Base-by-base conservation (phyloP, 2,329 filamentous ascomycete genomes). In the Botrytis cinerea region DNA sequence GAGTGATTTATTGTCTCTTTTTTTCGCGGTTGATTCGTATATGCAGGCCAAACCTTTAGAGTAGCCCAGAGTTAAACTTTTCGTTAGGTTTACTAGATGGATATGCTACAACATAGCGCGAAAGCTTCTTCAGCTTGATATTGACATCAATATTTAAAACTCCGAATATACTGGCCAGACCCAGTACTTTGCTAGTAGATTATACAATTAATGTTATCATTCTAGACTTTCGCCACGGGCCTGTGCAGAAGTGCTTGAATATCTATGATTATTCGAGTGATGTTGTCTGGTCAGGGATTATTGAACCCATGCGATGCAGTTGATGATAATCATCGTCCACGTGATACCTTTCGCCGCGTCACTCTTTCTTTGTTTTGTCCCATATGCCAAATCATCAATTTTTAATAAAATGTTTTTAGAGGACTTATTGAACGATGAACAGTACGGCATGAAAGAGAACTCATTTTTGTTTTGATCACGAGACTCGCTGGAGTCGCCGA, bases 371-470 rank as follows among this genome's bases (percentile, higher is more conserved):
- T 51, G 12, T 38, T 6, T 38, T 51, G 10, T 54, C 22, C 7
- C 12, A 5, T 51, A 12, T 28, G 9, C 9, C 25, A 54, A n/a
- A n/a, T n/a, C 25, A 54, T 54, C 48, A 54, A 46, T 18, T 43
- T 43, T 45, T 2, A 54, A 54, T 0, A 38, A 40, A 40, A 5
- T 2, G 7, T 22, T 32, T 5, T 8, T 22, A 57, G 16, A 43
- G 10, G n/a, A 28, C 3, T 28, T 0, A 14, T 1, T 14, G 10
- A 4, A 4, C 43, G 16, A 4, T 8, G 1, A 32, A 10, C 22
- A 22, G 18, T 22, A 57, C 8, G 35, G 25, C 5, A 16, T 32
- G 14, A 32, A 57, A 43, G 8, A 32, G 22, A 1, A 12, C 28
- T 25, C 35, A 4, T 9, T 25, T 57, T 43, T 22, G 1, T 32